Base-by-base conservation (phyloP, 129 eudicot species). In the Escallonia herrerae region DNA sequence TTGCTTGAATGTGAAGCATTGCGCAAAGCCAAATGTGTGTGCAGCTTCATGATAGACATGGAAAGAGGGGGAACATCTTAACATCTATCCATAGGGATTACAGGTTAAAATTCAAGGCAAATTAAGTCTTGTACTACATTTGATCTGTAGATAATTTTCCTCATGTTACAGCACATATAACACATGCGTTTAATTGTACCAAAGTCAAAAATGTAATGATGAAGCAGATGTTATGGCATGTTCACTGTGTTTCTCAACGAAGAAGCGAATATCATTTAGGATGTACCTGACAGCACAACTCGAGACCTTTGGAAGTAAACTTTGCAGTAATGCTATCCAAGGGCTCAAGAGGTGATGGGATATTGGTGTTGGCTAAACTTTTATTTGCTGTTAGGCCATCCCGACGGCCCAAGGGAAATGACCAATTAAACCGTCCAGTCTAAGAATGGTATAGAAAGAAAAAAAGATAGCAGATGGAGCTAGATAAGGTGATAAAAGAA, bases 321-420 rank as follows among this genome's bases (percentile, higher is more conserved):
- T 90, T 90, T 42, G 80, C 76, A n/a, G 85, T 90, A 13, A 90
- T 86, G 74, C 79, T 65, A 46, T 74, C 76, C 56, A 90, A 63
- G 54, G 95, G 69, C 67, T 90, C 95, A 8, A 83, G 77, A 64
- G 97, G 95, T n/a, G 97, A 86, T 38, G 97, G 97, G 15, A 64
- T 79, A 13, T 83, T 78, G 8, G 75, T 76, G 76, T 81, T 81
- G 13, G 95, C 91, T 2, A 86, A 84, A 68, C 75, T 81, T 70
- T 70, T 67, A 71, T 79, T 90, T 6, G 97, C 97, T 43, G 83
- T 81, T 15, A 90, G 58, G 66, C 97, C 72, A 73, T 90, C 97
- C 44, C 95, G 88, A 66, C 97, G 91, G 22, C 95, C 97, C 64
- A 90, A 53, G 45, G 91, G 77, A 57, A 90, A 60, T n/a, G 63